phyloP scores from a whole-genome alignment of 2,329 filamentous ascomycete species.

The Aspergillus awamori region DNA sequence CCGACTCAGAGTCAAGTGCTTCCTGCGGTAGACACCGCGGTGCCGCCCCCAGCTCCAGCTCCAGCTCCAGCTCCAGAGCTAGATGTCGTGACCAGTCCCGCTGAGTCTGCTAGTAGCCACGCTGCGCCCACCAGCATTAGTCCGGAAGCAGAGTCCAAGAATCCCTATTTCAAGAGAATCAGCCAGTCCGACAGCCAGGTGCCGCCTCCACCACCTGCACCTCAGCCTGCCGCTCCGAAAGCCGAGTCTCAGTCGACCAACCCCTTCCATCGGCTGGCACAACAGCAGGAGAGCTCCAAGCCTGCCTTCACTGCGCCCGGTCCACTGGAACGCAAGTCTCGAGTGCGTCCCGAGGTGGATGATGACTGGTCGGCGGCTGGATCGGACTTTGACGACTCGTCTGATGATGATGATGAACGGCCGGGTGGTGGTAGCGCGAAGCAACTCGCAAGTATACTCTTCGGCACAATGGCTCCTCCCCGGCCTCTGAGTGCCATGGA shows the following conservation, averaged over 20 bases:
- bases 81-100: conserved; percentile 54
- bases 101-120: conserved; percentile 53
- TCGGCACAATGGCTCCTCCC: conserved; percentile 94
- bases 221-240: conserved; percentile 43
- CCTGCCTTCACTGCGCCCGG: conserved; percentile 55
- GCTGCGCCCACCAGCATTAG: conserved; percentile 58
- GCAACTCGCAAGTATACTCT: conserved; percentile 89
- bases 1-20: conserved; percentile 61
- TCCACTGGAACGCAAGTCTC: conserved; percentile 52
- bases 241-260: conserved; percentile 75
- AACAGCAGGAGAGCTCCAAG: conserved; percentile 59
- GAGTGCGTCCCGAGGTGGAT: conserved; percentile 61
- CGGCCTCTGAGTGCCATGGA: conserved; percentile 83
- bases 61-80: conserved; percentile 44
- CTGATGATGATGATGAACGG: conserved; percentile 74
- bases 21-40: conserved; percentile 38
- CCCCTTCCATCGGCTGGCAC: conserved; percentile 86
- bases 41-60: conserved; percentile 28
- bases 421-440: conserved; percentile 83
- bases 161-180: conserved; percentile 92
- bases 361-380: conserved; percentile 84
- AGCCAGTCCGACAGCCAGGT: conserved; percentile 65
- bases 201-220: conserved; percentile 49
- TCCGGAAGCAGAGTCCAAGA: conserved; percentile 78
- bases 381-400: conserved; percentile 72